Evolutionary conservation across 2,329 filamentous ascomycete species (phyloP), one percentile per base, ranked within the genome.

Genomic region (Metarhizium guizhouense): DNA sequence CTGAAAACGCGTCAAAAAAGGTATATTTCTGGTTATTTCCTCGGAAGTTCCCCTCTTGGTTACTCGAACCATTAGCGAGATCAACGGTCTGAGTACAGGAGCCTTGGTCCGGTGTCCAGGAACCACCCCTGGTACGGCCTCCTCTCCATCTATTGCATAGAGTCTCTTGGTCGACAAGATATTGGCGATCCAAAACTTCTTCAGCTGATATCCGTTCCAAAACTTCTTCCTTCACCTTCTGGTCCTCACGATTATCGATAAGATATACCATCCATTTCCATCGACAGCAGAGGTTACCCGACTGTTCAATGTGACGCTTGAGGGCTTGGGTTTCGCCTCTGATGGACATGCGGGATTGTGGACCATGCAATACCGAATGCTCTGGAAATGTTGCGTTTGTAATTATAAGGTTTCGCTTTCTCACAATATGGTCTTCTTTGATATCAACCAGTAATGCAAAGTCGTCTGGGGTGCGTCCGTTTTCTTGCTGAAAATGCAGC

Each of bases 1-100:
- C 88, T 38, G 82, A 87, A 59, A 89, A 94, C 0, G 80, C 77
- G 63, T 94, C 90, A 1, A 82, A 86, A 29, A 86, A 81, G 0
- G 83, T 87, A 58, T 89, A 89, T 43, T 72, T 74, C 49, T 81
- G 78, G 0, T 67, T 67, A 0, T 55, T 56, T 0, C 20, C 4
- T 56, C 63, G 55, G 25, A 25, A 4, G 7, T 8, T 16, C 8
- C 6, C 7, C 30, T 8, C 10, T 7, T 18, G 16, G 16, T 3
- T n/a, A 16, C 14, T 36, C 38, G 45, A 10, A 4, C 3, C 6
- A 6, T 40, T 13, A 14, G 47, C 54, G 36, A 54, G 16, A 42
- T 56, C 50, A 7, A 57, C 36, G 6, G 25, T 29, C n/a, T 16
- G n/a, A n/a, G 40, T 29, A 25, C n/a, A 5, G 13, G 14, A 20